Percentiles rank a stretch among this genome's conserved stretches.
phyloP scores from a whole-genome alignment of 139 green algal species.

The Chlamydomonas asymmetrica region DNA sequence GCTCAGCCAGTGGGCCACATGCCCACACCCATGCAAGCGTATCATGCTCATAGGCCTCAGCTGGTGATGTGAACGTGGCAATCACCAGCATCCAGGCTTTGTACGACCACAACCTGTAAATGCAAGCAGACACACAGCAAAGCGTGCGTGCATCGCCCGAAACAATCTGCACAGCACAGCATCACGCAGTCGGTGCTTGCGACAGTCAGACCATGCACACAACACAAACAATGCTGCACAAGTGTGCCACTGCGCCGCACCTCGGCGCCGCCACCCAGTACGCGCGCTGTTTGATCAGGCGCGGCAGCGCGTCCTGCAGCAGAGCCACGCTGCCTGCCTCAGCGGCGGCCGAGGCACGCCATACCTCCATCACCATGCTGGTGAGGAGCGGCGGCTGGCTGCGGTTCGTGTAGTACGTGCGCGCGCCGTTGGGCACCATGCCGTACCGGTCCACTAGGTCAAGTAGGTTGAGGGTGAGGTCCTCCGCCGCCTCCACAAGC shows the following conservation, averaged over 20 bases:
- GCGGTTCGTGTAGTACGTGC: constrained; percentile 93
- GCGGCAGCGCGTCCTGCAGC: constrained; percentile 51
- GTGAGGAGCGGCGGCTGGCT: constrained; percentile 90
- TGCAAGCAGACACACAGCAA: too few relatives aligned
- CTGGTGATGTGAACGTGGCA: too few relatives aligned
- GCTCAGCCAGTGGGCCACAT: too few relatives aligned
- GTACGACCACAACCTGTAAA: constrained; percentile 49
- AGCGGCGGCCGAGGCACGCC: not conserved
- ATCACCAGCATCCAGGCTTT: too few relatives aligned
- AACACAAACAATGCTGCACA: too few relatives aligned
- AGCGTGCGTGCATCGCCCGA: too few relatives aligned
- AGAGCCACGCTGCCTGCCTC: constrained; percentile 8
- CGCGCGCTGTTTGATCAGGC: constrained; percentile 70
- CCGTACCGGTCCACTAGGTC: constrained; percentile 63
- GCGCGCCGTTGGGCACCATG: constrained; percentile 89
- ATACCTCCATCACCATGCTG: constrained; percentile 50
- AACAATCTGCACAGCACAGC: too few relatives aligned
- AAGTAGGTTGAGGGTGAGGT: constrained; percentile 78
- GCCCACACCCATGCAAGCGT: too few relatives aligned
- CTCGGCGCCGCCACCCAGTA: constrained; percentile 72
- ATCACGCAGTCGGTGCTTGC: too few relatives aligned
- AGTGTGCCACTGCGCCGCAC: too few relatives aligned
- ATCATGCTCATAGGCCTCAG: too few relatives aligned
- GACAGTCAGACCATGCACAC: too few relatives aligned
- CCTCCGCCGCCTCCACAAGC: constrained; percentile 61